These are phyloP conservation scores for Camellia lanceoleosa DNA, from an alignment of 148 eudicot genomes.

Conservation along the genomic window DNA sequence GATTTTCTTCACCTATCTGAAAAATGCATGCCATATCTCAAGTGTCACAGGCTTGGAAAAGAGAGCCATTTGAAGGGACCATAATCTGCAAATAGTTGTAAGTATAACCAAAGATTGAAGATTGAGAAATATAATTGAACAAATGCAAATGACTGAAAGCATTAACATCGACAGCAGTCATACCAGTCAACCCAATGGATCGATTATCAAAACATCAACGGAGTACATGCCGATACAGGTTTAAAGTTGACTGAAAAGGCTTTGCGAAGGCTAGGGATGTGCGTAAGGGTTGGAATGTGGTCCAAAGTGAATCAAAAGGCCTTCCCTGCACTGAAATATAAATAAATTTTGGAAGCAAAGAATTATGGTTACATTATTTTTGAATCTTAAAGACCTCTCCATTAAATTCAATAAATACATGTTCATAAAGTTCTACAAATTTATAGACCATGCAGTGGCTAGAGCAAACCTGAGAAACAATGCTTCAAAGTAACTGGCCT, in stretches of 20 bases:
- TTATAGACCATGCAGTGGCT: not conserved
- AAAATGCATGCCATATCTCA: not conserved
- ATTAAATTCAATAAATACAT: not conserved
- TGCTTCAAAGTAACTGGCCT: conserved; percentile 11
- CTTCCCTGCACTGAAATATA: not conserved
- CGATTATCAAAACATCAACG: not conserved
- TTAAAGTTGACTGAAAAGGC: not conserved
- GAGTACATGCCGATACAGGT: conserved; percentile 3
- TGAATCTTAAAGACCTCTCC: not conserved
- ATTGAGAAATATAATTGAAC: not conserved
- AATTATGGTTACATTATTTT: not conserved
- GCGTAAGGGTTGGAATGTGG: not conserved
- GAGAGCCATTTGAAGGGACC: not conserved
- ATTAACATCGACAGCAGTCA: not conserved
- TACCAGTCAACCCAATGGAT: not conserved
- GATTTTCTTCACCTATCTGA: not conserved
- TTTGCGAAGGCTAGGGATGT: not conserved
- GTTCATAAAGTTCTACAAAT: not conserved
- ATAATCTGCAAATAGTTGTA: conserved; percentile 8
- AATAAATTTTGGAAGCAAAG: not conserved
- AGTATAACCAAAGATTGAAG: not conserved
- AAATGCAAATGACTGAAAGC: not conserved
- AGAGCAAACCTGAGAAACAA: conserved; percentile 7
- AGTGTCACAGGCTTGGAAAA: not conserved
- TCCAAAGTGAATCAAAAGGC: conserved; percentile 6